Evolutionary conservation across 2,329 filamentous ascomycete species (phyloP).

Genomic region (Scedosporium dehoogii): DNA sequence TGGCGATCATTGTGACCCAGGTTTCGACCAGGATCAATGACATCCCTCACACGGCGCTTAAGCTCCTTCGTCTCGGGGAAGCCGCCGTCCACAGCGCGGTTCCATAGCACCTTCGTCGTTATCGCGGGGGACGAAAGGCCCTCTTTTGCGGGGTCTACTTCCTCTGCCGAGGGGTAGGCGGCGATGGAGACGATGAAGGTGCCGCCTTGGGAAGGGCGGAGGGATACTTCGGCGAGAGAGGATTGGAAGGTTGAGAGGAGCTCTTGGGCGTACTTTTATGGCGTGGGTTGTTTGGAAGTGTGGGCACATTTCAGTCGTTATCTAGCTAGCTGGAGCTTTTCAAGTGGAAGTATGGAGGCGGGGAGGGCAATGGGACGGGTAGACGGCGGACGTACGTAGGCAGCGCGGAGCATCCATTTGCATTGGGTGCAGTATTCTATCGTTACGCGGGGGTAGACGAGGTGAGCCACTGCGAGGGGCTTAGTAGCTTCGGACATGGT

Average conservation of each 20-base stretch:
- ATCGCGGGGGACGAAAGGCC: not conserved
- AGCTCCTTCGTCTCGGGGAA: conserved; percentile 93
- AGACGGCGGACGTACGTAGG: conserved; percentile 53
- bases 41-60: conserved; percentile 73
- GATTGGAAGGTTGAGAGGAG: conserved; percentile 86
- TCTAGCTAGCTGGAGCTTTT: too few species aligned
- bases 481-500: not conserved
- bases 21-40: conserved; percentile 67
- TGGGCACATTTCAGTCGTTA: too few species aligned
- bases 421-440: conserved; percentile 93
- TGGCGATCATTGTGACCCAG: conserved; percentile 71
- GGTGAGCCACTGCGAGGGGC: not conserved
- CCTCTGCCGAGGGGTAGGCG: conserved; percentile 15
- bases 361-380: not conserved
- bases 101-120: conserved; percentile 62
- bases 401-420: conserved; percentile 80
- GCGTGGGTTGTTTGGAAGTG: not conserved
- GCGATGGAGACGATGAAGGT: conserved; percentile 66
- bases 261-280: conserved; percentile 74
- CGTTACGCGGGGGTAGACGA: conserved; percentile 54
- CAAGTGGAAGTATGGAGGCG: not conserved
- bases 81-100: conserved; percentile 74
- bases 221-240: conserved; percentile 73
- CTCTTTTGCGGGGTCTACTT: not conserved
- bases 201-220: conserved; percentile 78